phyloP scores from a whole-genome alignment of 352 stramenopile species.

The Phytophthora podocarpi region DNA sequence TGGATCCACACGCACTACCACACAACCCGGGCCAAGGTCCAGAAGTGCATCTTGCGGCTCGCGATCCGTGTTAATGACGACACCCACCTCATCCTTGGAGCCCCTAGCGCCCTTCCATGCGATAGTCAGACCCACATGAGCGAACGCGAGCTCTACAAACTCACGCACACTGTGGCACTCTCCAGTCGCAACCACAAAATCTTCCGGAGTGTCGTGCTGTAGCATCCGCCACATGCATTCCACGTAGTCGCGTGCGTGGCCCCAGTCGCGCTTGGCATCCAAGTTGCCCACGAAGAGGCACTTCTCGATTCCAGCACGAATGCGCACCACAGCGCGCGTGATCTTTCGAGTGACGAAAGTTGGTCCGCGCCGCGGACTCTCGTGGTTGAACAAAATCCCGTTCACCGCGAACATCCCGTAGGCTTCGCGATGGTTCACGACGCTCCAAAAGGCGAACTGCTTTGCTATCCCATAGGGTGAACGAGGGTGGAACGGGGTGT shows the following conservation, averaged over 20 bases:
- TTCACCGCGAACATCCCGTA: conserved; percentile 96
- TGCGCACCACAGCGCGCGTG: conserved; percentile 94
- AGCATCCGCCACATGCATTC: conserved; percentile 99
- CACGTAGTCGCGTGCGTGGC: conserved; percentile 98
- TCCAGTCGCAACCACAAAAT: conserved; percentile 92
- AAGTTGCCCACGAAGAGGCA: conserved; percentile 98
- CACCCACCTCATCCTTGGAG: conserved; percentile 93
- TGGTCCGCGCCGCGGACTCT: conserved; percentile 96
- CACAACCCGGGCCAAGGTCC: conserved; percentile 74
- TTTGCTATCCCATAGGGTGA: conserved; percentile 98
- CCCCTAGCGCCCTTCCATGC: conserved; percentile 91
- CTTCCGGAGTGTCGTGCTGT: conserved; percentile 77
- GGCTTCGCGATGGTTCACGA: conserved; percentile 99
- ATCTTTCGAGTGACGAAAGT: conserved; percentile 99
- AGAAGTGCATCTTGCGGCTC: conserved; percentile 1
- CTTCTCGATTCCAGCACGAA: conserved; percentile 92
- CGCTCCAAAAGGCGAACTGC: conserved; percentile 99
- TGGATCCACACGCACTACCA: conserved; percentile 96
- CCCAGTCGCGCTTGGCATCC: conserved; percentile 98
- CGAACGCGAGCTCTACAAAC: conserved; percentile 98
- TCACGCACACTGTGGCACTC: conserved; percentile 98
- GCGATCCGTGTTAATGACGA: conserved; percentile 65
- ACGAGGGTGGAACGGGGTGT: conserved; percentile 98
- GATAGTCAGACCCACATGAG: conserved; percentile 87
- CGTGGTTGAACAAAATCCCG: conserved; percentile 99